phyloP scores from a whole-genome alignment of 345 rosid genomes.

The Euphorbia tirucalli region DNA sequence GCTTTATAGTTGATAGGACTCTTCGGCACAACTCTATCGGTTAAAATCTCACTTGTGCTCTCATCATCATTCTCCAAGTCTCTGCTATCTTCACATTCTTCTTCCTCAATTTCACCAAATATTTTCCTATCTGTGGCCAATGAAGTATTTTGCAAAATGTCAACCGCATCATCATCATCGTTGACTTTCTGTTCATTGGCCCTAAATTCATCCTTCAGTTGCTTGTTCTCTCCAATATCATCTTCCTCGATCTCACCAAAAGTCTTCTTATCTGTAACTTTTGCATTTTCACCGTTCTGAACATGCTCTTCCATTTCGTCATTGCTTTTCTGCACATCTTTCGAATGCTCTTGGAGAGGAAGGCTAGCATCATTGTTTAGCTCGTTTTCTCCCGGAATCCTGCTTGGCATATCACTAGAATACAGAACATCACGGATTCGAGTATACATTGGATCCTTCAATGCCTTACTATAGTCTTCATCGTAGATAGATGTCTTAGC shows the following conservation, averaged over 20 bases:
- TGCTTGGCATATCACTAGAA: too few relatives aligned
- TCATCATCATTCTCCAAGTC: slow-evolving; percentile 19
- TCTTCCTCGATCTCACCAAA: slow-evolving; percentile 21
- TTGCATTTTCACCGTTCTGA: neutral
- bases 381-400: too few relatives aligned
- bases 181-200: too few relatives aligned
- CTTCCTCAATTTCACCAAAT: slow-evolving; percentile 65
- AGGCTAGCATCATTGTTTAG: too few relatives aligned
- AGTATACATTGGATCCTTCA: slow-evolving; percentile 62
- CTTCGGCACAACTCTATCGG: slow-evolving; percentile 7
- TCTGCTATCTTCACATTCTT: slow-evolving; percentile 31
- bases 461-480: slow-evolving; percentile 63
- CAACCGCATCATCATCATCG: too few relatives aligned
- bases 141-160: slow-evolving; percentile 15
- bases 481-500: slow-evolving; percentile 53
- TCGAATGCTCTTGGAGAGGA: slow-evolving; percentile 22
- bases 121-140: slow-evolving; percentile 26
- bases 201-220: too few relatives aligned
- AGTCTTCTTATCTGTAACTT: neutral
- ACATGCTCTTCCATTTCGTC: slow-evolving; percentile 16
- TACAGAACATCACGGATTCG: too few relatives aligned
- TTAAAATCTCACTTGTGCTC: slow-evolving; percentile 12
- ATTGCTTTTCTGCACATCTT: slow-evolving; percentile 6
- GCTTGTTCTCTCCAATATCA: too few relatives aligned
- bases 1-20: slow-evolving; percentile 32